These are phyloP conservation scores for baker's yeast (Saccharomyces cerevisiae) DNA, from an alignment of 805 yeast species.

Conservation along the genomic window DNA sequence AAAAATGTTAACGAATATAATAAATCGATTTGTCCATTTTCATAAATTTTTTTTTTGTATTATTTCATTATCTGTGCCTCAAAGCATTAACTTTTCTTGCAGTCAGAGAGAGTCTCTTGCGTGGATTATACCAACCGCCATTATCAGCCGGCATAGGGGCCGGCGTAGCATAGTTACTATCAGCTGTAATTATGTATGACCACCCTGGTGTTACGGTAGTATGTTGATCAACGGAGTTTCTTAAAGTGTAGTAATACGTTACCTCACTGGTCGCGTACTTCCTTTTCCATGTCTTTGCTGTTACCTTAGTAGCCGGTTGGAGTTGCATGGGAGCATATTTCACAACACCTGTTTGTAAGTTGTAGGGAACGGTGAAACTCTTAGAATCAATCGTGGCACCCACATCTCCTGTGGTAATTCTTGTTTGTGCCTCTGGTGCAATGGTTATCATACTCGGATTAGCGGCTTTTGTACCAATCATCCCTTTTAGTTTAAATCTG, in stretches of 20 bases:
- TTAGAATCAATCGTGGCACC: slow-evolving; percentile 28
- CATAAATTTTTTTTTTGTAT: not conserved
- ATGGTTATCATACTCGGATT: slow-evolving; percentile 29
- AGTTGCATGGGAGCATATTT: slow-evolving; percentile 87
- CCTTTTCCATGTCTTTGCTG: slow-evolving; percentile 56
- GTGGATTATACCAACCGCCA: slow-evolving; percentile 51
- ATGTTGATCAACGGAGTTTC: slow-evolving; percentile 32
- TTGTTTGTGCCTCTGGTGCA: slow-evolving; percentile 33
- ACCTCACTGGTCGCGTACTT: slow-evolving; percentile 59
- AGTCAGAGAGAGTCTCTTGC: slow-evolving; percentile 33
- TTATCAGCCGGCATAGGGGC: slow-evolving; percentile 56
- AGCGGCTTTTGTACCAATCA: slow-evolving; percentile 56
- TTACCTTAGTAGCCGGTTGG: slow-evolving; percentile 68
- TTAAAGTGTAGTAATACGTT: slow-evolving; percentile 35
- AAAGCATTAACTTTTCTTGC: slow-evolving; percentile 12
- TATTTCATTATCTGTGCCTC: not conserved
- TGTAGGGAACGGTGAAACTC: slow-evolving; percentile 63
- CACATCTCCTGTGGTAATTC: slow-evolving; percentile 5
- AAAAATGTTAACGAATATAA: not conserved
- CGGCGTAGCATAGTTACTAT: slow-evolving; percentile 57
- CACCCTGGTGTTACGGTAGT: slow-evolving; percentile 83
- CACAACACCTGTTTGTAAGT: slow-evolving; percentile 63
- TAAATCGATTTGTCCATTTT: not conserved
- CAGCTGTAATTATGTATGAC: slow-evolving; percentile 56
- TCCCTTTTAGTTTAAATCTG: slow-evolving; percentile 57